Evolutionary conservation across 495 filamentous ascomycete species (phyloP), one percentile per base, ranked within the genome.

Genomic region (Talaromyces stipitatus): DNA sequence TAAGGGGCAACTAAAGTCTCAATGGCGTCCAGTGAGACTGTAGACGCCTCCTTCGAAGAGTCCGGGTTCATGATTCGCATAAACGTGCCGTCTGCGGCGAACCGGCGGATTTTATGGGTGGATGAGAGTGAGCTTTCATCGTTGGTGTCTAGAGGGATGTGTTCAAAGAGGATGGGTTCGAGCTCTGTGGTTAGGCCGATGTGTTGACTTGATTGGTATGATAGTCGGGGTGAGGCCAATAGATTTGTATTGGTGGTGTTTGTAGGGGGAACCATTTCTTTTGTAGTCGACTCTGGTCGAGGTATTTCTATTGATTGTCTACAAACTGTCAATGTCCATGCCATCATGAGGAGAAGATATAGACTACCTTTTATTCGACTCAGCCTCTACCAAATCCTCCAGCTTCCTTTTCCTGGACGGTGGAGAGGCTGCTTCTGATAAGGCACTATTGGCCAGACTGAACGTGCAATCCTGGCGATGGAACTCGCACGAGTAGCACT

Each of bases 61-160:
- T 66, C 57, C 38, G 70, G 63, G 55, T 74, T 66, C 23, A 73
- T 63, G n/a, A 78, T 68, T 24, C 72, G 77, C 78, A 92, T 85
- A 71, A 96, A 98, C 14, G 86, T 95, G 64, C 90, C 89, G 65
- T 85, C 74, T 56, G 88, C 84, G 68, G 87, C 90, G 57, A 92
- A 88, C 59, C 88, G 87, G 47, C 92, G 81, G 54, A 96, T 68
- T 43, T 77, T 76, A 18, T 70, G 72, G 9, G 68, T 58, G 8
- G 69, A 69, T 12, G 54, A 55, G 1, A 76, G 66, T 7, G 65
- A 61, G 45, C 66, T 69, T 62, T 76, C 66, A 61, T 76, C 61
- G 61, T 76, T 70, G 58, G 71, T 60, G 58, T 78, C 66, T 47
- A 78, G 55, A 22, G 74, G 71, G 4, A 77, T 61, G 58, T 70